Percentiles rank a stretch among this genome's conserved stretches.
phyloP scores from a whole-genome alignment of 768 basidiomycete species.

The Xerocomellus chrysenteron region DNA sequence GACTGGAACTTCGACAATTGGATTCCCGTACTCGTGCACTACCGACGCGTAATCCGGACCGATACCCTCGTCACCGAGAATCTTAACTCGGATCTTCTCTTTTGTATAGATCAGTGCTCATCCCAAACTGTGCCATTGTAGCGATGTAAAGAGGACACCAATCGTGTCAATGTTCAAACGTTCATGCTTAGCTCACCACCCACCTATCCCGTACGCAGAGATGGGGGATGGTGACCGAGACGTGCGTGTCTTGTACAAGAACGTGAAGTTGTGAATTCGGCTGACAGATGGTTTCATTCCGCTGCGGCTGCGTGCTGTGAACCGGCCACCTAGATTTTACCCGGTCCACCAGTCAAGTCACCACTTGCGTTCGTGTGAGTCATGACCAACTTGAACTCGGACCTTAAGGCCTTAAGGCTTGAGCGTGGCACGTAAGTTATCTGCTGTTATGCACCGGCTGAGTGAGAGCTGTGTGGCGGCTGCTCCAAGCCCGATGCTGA shows the following conservation, averaged over 20 bases:
- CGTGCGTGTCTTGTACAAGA: too few species aligned
- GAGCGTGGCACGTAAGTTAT: background rate
- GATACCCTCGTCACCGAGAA: too few species aligned
- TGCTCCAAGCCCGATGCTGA: background rate
- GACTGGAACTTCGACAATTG: too few species aligned
- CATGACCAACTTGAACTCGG: background rate
- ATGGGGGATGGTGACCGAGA: background rate
- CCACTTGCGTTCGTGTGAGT: background rate
- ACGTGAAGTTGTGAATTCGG: background rate
- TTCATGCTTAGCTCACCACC: too few species aligned
- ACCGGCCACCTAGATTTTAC: background rate
- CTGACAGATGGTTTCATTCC: background rate
- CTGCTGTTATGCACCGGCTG: background rate
- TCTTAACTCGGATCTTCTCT: too few species aligned
- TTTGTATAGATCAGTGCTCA: too few species aligned
- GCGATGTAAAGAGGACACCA: too few species aligned
- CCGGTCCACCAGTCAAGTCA: background rate
- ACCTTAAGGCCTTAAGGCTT: background rate
- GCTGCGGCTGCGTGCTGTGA: background rate
- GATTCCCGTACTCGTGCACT: too few species aligned
- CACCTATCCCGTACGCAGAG: too few species aligned
- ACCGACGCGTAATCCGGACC: too few species aligned
- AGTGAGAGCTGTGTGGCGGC: background rate
- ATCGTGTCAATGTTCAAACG: too few species aligned
- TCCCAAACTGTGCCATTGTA: too few species aligned